Evolutionary conservation across 2,329 filamentous ascomycete genomes (phyloP).

Genomic region (Alternaria arbusti): DNA sequence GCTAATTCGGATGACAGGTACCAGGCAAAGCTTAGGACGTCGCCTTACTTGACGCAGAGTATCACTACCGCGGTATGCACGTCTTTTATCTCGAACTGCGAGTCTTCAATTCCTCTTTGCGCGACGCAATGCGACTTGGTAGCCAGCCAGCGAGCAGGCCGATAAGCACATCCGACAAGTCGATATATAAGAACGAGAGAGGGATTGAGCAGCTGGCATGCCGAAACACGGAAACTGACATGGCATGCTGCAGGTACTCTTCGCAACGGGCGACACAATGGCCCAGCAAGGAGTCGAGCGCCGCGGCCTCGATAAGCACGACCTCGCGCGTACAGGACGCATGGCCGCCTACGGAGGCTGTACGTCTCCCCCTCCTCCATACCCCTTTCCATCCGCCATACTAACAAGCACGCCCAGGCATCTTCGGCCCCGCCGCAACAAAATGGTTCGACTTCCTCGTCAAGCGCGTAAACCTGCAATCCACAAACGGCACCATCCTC

Average conservation of each 20-base stretch:
- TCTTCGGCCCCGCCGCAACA: slow-evolving; percentile 88
- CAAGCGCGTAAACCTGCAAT: slow-evolving; percentile 68
- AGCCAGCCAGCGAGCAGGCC: not conserved
- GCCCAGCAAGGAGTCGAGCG: slow-evolving; percentile 91
- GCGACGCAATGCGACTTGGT: not conserved
- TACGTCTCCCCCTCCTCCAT: slow-evolving; percentile 51
- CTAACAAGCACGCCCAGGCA: slow-evolving; percentile 53
- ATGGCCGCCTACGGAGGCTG: slow-evolving; percentile 83
- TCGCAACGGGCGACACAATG: slow-evolving; percentile 87
- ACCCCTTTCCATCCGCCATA: not conserved
- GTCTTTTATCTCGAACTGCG: not conserved
- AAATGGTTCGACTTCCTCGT: slow-evolving; percentile 86
- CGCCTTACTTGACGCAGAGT: slow-evolving; percentile 88
- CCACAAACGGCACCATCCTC: slow-evolving; percentile 71
- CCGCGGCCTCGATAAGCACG: slow-evolving; percentile 76
- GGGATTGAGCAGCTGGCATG: not conserved
- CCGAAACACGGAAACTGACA: not conserved
- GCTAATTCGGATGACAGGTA: slow-evolving; percentile 68
- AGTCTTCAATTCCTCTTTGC: not conserved
- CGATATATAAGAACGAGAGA: not conserved
- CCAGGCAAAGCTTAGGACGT: slow-evolving; percentile 77
- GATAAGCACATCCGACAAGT: not conserved
- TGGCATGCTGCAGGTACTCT: slow-evolving; percentile 67
- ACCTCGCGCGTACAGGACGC: slow-evolving; percentile 71
- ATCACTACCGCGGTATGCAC: slow-evolving; percentile 76